These are phyloP conservation scores for Mytilinidion resinicola DNA, from an alignment of 495 filamentous ascomycete species.

Conservation along the genomic window DNA sequence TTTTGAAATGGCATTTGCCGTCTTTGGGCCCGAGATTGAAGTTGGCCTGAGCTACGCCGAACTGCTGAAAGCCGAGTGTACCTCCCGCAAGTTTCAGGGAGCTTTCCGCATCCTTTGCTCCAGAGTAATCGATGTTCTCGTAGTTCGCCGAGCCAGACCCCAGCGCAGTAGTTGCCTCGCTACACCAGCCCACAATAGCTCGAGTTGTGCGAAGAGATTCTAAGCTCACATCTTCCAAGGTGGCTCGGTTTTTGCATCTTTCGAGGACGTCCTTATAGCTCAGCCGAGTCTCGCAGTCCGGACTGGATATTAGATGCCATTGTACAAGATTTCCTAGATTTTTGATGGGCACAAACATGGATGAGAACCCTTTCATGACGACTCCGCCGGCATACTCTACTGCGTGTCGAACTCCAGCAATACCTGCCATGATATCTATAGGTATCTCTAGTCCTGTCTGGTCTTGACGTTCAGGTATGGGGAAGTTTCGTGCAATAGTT, in stretches of 20 bases:
- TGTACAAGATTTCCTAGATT: slow-evolving; percentile 18
- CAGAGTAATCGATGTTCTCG: slow-evolving; percentile 27
- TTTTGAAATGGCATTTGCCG: slow-evolving; percentile 16
- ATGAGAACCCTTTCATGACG: slow-evolving; percentile 29
- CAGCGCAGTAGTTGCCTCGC: slow-evolving; percentile 2
- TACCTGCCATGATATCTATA: slow-evolving; percentile 19
- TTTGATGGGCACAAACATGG: slow-evolving; percentile 22
- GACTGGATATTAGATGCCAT: slow-evolving; percentile 26
- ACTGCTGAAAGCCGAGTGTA: slow-evolving; percentile 19
- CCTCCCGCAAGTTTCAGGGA: slow-evolving; percentile 10
- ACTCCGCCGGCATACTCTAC: slow-evolving; percentile 24
- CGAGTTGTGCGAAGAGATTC: slow-evolving; percentile 11
- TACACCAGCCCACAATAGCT: slow-evolving; percentile 29
- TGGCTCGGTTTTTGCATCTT: slow-evolving; percentile 1
- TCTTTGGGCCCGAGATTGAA: slow-evolving; percentile 27
- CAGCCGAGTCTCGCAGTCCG: slow-evolving; percentile 10
- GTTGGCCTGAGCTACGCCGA: slow-evolving; percentile 9
- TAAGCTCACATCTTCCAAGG: slow-evolving; percentile 8
- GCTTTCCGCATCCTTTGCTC: slow-evolving; percentile 6
- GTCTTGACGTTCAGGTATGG: slow-evolving; percentile 11
- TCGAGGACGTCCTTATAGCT: slow-evolving; percentile 14
- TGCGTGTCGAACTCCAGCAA: slow-evolving; percentile 23
- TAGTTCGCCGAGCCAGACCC: slow-evolving; percentile 12
- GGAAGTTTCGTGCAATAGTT: slow-evolving; percentile 24
- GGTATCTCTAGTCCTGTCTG: slow-evolving; percentile 26